Evolutionary conservation across 331 rosid genomes (phyloP).

Genomic region (Stylosanthes scabra): DNA sequence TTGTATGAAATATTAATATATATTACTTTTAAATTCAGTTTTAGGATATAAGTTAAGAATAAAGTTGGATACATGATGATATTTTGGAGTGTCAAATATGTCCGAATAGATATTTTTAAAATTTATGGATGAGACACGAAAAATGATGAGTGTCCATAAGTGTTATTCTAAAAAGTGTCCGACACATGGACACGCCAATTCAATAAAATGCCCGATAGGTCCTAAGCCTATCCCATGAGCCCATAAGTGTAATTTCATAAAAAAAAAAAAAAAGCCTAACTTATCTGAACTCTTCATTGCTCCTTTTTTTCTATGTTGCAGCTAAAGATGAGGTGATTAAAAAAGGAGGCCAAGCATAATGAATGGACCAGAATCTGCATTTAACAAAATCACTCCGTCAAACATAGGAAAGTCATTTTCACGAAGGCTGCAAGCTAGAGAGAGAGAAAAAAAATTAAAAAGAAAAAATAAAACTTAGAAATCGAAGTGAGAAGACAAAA

Average conservation of each 20-base stretch:
- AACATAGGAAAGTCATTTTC: constrained; percentile 60
- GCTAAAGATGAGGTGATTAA: neutral
- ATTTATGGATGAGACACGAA: no score
- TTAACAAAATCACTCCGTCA: constrained; percentile 47
- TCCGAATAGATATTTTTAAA: no score
- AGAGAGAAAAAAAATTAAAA: neutral
- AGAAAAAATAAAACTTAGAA: neutral
- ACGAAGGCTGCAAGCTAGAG: constrained; percentile 37
- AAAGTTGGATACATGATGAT: no score
- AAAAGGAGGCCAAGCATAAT: neutral
- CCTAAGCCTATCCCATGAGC: constrained; percentile 2
- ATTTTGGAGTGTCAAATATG: no score
- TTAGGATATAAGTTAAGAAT: no score
- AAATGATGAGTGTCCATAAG: no score
- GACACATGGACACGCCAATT: no score
- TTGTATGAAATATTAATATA: no score
- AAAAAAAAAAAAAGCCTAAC: constrained; percentile 33
- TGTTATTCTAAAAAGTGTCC: no score
- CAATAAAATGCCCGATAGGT: no score
- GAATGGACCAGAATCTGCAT: constrained; percentile 62
- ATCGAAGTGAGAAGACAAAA: neutral
- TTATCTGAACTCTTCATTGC: constrained; percentile 35
- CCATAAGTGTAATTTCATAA: constrained; percentile 48
- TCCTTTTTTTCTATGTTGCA: constrained; percentile 9
- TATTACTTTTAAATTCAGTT: no score